A percentile compares a stretch with the other conserved stretches of the same genome.
Conservation (phyloP, 2,329 filamentous ascomycete species). For the Hortaea werneckii region DNA sequence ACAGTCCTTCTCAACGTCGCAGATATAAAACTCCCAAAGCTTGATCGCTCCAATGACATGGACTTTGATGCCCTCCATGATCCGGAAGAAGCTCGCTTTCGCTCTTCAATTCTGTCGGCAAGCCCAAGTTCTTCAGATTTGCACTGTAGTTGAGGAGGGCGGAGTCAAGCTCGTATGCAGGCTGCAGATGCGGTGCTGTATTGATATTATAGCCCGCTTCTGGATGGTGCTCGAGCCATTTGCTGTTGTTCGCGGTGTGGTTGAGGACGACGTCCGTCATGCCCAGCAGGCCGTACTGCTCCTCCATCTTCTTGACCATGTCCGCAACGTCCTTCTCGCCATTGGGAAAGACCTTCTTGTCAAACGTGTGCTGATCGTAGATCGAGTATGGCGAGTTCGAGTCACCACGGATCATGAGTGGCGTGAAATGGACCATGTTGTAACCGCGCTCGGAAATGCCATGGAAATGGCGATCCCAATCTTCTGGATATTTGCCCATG, state of each 20-base stretch:
- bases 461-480: slow-evolving; percentile 81
- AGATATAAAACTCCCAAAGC: slow-evolving; percentile 88
- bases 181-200: slow-evolving; percentile 65
- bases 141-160: slow-evolving; percentile 57
- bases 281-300: slow-evolving; percentile 72
- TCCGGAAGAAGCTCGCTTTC: slow-evolving; percentile 63
- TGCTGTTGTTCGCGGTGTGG: slow-evolving; percentile 90
- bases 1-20: slow-evolving; percentile 66
- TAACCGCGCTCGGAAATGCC: slow-evolving; percentile 88
- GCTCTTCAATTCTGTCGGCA: slow-evolving; percentile 64
- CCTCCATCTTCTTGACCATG: slow-evolving; percentile 72
- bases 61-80: slow-evolving; percentile 77
- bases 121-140: slow-evolving; percentile 54
- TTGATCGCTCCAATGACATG: slow-evolving; percentile 67
- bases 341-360: slow-evolving; percentile 67
- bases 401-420: slow-evolving; percentile 72
- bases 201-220: slow-evolving; percentile 91
- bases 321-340: slow-evolving; percentile 73
- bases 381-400: slow-evolving; percentile 98
- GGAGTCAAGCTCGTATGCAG: slow-evolving; percentile 65
- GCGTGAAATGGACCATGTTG: slow-evolving; percentile 99
- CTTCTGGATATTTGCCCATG: slow-evolving; percentile 81
- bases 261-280: slow-evolving; percentile 97
- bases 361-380: slow-evolving; percentile 83
- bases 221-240: slow-evolving; percentile 88